Percentiles rank a stretch among this genome's conserved stretches.
Conservation (phyloP, 306 rosid genomes). For the Alnus glutinosa region DNA sequence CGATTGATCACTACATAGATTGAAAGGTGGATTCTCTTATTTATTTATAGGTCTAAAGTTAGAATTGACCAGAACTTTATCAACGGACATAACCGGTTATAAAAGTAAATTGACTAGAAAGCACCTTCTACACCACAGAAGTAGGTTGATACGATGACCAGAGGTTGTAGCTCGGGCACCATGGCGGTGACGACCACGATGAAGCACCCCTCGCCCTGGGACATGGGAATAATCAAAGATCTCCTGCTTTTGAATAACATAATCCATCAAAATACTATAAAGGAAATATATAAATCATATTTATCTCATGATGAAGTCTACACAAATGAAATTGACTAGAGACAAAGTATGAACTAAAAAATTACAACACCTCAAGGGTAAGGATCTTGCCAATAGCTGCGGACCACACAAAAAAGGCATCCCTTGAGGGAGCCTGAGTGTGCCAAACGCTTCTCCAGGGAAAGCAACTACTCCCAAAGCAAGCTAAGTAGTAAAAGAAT, state of each 20-base stretch:
- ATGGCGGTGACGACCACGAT: slow-evolving; percentile 71
- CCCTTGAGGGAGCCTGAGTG: no score
- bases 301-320: slow-evolving; percentile 20
- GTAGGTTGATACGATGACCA: slow-evolving; percentile 56
- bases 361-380: slow-evolving; percentile 13
- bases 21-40: background rate
- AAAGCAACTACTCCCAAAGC: no score
- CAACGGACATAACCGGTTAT: slow-evolving; percentile 13
- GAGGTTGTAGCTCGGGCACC: slow-evolving; percentile 62
- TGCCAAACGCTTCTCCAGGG: no score
- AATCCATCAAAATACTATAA: slow-evolving; percentile 41
- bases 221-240: slow-evolving; percentile 51
- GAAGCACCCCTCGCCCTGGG: slow-evolving; percentile 60
- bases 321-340: slow-evolving; percentile 18
- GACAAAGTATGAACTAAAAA: slow-evolving; percentile 20
- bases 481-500: no score
- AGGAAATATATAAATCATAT: slow-evolving; percentile 33
- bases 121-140: slow-evolving; percentile 67
- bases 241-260: slow-evolving; percentile 54
- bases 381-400: no score
- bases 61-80: background rate
- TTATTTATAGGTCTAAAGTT: background rate
- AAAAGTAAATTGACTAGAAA: slow-evolving; percentile 14
- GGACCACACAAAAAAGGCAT: no score
- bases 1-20: background rate